phyloP scores from a whole-genome alignment of 176 grass and related monocot genomes.

The Eleusine indica region DNA sequence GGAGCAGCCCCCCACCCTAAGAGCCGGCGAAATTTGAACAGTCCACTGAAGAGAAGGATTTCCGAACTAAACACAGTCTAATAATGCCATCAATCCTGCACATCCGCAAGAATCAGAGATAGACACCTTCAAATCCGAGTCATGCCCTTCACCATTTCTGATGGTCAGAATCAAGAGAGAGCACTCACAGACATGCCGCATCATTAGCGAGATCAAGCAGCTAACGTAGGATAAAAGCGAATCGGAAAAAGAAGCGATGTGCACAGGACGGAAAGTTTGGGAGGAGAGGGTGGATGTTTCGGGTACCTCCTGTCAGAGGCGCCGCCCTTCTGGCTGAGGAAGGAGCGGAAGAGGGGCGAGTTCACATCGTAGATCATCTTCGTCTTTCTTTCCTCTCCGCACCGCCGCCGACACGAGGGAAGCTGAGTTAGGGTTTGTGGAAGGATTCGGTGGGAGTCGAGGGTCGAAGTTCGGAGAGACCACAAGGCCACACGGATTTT shows the following conservation, averaged over 20 bases:
- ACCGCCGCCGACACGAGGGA: slow-evolving; percentile 21
- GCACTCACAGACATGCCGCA: not conserved
- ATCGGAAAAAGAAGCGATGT: not conserved
- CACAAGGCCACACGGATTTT: too few species aligned
- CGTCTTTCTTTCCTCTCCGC: not conserved
- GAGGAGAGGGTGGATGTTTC: not conserved
- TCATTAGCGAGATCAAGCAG: not conserved
- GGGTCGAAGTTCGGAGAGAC: too few species aligned
- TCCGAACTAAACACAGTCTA: not conserved
- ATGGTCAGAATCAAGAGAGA: not conserved
- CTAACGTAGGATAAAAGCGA: not conserved
- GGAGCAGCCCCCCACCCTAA: too few species aligned
- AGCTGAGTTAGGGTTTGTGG: slow-evolving; percentile 45
- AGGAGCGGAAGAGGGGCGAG: slow-evolving; percentile 70
- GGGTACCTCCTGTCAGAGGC: slow-evolving; percentile 51
- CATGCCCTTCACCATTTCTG: not conserved
- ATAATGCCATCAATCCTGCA: not conserved
- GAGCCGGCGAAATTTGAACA: too few species aligned
- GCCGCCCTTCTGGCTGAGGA: slow-evolving; percentile 80
- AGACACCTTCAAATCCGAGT: not conserved
- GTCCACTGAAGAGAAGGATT: too few species aligned
- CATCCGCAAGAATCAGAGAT: not conserved
- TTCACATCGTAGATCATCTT: slow-evolving; percentile 80
- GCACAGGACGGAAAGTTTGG: not conserved
- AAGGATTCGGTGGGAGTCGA: not conserved